Percentiles rank a stretch among this genome's conserved stretches.
phyloP scores from a whole-genome alignment of 2,329 filamentous ascomycete species.

The Penicillium aurantiogriseum region DNA sequence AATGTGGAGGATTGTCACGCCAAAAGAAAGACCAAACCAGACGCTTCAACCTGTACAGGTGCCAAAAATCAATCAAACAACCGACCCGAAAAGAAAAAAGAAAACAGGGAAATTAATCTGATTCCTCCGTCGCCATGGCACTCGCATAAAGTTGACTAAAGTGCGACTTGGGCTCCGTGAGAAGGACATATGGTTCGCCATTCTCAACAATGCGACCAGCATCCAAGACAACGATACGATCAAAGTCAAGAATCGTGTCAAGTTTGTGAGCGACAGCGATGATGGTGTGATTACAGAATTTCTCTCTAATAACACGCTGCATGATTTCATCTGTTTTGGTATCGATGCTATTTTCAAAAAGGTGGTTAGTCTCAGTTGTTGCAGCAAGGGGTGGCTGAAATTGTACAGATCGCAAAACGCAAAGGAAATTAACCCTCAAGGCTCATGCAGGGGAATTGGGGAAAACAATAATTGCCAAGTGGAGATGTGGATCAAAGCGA shows the following conservation, averaged over 20 bases:
- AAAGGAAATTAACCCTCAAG: neutral
- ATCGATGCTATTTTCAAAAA: constrained; percentile 50
- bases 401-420: neutral
- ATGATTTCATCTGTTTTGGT: constrained; percentile 57
- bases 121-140: constrained; percentile 22
- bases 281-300: constrained; percentile 59
- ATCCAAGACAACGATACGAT: constrained; percentile 40
- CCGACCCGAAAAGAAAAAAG: neutral
- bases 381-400: constrained; percentile 6
- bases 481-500: constrained; percentile 11
- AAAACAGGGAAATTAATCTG: constrained; percentile 7
- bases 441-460: neutral
- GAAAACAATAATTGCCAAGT: neutral
- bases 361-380: constrained; percentile 9
- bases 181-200: constrained; percentile 39
- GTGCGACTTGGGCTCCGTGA: constrained; percentile 34
- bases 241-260: constrained; percentile 45
- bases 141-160: constrained; percentile 39
- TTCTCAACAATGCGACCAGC: constrained; percentile 37
- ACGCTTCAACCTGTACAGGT: constrained; percentile 19
- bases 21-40: constrained; percentile 6
- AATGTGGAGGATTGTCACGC: constrained; percentile 9
- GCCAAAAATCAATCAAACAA: constrained; percentile 9
- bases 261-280: constrained; percentile 58
- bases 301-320: constrained; percentile 55